Base-by-base conservation (phyloP, 192 early-diverging fungal species). In the Coemansia sp. region DNA sequence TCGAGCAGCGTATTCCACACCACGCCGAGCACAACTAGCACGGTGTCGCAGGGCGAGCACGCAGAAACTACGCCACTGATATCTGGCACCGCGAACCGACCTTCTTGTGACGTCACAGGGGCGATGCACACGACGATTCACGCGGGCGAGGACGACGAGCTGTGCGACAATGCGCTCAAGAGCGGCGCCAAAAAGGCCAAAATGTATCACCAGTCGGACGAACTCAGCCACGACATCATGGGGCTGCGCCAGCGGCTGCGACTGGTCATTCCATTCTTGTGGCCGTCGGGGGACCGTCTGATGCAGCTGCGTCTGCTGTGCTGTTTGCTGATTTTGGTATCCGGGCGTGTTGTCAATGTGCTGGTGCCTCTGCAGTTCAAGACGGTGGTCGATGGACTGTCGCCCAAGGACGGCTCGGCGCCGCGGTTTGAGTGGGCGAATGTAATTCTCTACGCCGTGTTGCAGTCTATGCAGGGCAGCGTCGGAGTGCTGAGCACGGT, bases 301-400 rank as follows among this genome's bases (percentile, higher is more conserved):
- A 74, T 95, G 25, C 87, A 93, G 68, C 56, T 90, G 15, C 75
- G 89, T 38, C 83, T 97, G 31, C 64, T 88, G 20, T 44, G 85
- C 14, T 93, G 90, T 55, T 82, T 94, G 66, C 40, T 83, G 2
- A 67, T 92, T 15, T 81, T 98, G 44, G 54, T 72, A 5, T 40
- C 77, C 6, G 90, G 87, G 0, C 85, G 89, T 46, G 26, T 89
- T 17, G 85, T 98, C 65, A 96, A 97, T 66, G 75, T 93, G 19
- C 83, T 94, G 14, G 91, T 92, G 11, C 94, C 95, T 7, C 57
- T 87, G 46, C 89, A 93, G 78, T 92, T 94, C 65, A 93, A 92
- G 69, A 54, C 66, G 15, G 83, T 99, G n/a, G 87, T 97, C 4
- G 88, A 94, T 51, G 74, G 73, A 2, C 75, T 96, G 51, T 65